These are phyloP conservation scores for Stachybotrys elegans DNA, from an alignment of 2,329 filamentous ascomycete species.

Conservation along the genomic window DNA sequence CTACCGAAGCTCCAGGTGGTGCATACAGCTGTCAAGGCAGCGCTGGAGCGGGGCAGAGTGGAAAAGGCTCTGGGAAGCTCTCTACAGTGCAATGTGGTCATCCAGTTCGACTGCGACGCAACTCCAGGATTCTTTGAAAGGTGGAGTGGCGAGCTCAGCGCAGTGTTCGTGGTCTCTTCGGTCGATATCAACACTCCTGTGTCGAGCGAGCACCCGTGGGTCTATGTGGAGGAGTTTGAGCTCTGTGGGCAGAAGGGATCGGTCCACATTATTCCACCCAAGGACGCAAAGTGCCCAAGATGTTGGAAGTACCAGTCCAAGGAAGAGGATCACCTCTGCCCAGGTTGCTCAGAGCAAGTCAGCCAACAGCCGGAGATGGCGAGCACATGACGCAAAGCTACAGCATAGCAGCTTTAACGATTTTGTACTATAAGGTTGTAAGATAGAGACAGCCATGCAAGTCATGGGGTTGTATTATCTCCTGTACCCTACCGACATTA, in stretches of 20 bases:
- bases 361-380: too few species aligned
- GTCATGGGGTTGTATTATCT: too few species aligned
- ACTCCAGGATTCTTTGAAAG: slow-evolving; percentile 29
- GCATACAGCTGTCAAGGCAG: slow-evolving; percentile 65
- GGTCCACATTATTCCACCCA: slow-evolving; percentile 44
- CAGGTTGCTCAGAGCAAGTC: not conserved
- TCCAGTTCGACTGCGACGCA: slow-evolving; percentile 39
- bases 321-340: slow-evolving; percentile 62
- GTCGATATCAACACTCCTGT: slow-evolving; percentile 42
- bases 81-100: slow-evolving; percentile 67
- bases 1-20: slow-evolving; percentile 47
- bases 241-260: slow-evolving; percentile 29
- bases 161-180: slow-evolving; percentile 65
- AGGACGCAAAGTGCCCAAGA: slow-evolving; percentile 67
- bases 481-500: too few species aligned
- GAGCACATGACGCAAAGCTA: too few species aligned
- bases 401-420: too few species aligned
- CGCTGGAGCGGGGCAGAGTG: slow-evolving; percentile 67
- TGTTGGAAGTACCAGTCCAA: slow-evolving; percentile 86
- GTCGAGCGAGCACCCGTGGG: slow-evolving; percentile 30
- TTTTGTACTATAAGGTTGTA: too few species aligned
- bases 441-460: too few species aligned
- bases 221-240: slow-evolving; percentile 37
- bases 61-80: slow-evolving; percentile 74
- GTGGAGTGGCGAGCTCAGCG: slow-evolving; percentile 48